phyloP scores from a whole-genome alignment of 257 asterid genomes.

The Solanum okadae region DNA sequence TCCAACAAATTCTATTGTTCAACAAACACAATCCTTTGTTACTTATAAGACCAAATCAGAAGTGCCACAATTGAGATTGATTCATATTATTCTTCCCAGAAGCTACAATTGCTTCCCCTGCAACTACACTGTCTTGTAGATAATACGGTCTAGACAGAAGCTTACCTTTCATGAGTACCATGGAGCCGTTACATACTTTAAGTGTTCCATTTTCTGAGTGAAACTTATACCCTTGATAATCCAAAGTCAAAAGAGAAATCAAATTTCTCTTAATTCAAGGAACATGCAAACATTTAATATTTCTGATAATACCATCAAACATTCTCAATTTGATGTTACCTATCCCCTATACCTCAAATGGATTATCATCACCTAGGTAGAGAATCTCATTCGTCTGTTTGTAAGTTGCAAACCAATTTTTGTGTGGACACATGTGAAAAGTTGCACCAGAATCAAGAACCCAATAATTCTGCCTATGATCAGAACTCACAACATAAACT shows the following conservation, averaged over 20 bases:
- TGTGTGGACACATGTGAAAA: background rate
- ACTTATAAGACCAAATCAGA: background rate
- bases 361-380: background rate
- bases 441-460: background rate
- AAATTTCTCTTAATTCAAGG: background rate
- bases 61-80: background rate
- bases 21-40: background rate
- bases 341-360: background rate
- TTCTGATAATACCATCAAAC: background rate
- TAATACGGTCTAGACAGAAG: no score
- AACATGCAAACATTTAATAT: background rate
- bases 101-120: background rate
- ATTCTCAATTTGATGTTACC: background rate
- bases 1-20: background rate
- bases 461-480: background rate
- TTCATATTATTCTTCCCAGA: background rate
- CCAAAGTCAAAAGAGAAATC: background rate
- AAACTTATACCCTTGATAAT: background rate
- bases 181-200: no score
- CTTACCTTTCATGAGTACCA: no score
- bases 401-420: background rate
- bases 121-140: background rate
- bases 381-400: no score
- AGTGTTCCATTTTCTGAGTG: no score
- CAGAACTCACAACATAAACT: background rate